Conservation (phyloP, 495 filamentous ascomycete species). For the Lophium mytilinum region DNA sequence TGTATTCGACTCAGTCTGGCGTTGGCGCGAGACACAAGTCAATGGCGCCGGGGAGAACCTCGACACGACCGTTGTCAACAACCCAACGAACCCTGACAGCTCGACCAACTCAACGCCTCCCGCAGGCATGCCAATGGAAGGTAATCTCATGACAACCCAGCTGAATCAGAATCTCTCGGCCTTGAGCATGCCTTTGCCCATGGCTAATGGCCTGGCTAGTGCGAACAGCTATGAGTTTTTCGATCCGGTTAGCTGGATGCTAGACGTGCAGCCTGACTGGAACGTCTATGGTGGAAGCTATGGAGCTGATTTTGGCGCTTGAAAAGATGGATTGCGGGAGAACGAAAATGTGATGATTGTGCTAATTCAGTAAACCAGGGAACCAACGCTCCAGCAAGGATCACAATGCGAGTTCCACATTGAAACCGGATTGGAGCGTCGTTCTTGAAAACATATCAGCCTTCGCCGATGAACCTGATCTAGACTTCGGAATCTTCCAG, state of each 20-base stretch:
- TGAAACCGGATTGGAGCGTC: too few species aligned
- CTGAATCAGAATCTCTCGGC: constrained; percentile 37
- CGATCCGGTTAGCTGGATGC: constrained; percentile 84
- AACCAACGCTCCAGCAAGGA: too few species aligned
- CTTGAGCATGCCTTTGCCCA: constrained; percentile 32
- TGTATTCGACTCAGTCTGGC: constrained; percentile 87
- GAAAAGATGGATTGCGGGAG: not conserved
- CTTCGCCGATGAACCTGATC: too few species aligned
- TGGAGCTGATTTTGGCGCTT: not conserved
- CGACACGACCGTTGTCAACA: constrained; percentile 67
- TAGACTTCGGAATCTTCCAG: too few species aligned
- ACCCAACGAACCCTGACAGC: constrained; percentile 77
- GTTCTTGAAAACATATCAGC: too few species aligned
- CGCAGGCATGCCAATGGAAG: not conserved
- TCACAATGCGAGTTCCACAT: too few species aligned
- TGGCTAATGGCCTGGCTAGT: constrained; percentile 40
- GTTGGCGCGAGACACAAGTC: constrained; percentile 81
- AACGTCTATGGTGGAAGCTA: constrained; percentile 2
- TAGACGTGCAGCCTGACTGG: constrained; percentile 76
- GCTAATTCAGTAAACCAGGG: too few species aligned
- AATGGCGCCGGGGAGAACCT: constrained; percentile 61
- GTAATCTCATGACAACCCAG: constrained; percentile 29
- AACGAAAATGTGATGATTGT: too few species aligned
- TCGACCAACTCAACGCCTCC: constrained; percentile 48
- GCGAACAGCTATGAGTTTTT: constrained; percentile 72